Percentiles rank a stretch among this genome's conserved stretches.
phyloP scores from a whole-genome alignment of 257 asterid species.

The Fraxinus anomala region DNA sequence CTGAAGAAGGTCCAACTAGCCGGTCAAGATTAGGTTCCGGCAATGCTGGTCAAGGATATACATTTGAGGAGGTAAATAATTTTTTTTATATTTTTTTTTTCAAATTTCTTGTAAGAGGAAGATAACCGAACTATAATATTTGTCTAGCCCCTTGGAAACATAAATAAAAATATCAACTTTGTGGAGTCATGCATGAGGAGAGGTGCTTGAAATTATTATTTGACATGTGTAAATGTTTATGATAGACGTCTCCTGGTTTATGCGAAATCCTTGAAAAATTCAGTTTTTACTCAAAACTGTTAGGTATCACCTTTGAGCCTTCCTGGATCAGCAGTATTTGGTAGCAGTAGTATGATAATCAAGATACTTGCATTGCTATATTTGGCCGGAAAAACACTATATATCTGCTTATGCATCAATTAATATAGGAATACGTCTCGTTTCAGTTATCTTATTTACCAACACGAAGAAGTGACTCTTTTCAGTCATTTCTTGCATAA shows the following conservation, averaged over 20 bases:
- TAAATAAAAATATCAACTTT: neutral
- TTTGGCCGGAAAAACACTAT: neutral
- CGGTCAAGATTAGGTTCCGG: constrained; percentile 94
- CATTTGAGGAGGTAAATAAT: constrained; percentile 83
- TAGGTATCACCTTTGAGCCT: neutral
- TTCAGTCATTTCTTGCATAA: neutral
- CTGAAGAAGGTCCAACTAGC: constrained; percentile 88
- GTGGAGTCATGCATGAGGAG: neutral
- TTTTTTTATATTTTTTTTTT: neutral
- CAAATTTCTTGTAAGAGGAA: constrained; percentile 12
- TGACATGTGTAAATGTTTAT: neutral
- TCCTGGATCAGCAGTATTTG: neutral
- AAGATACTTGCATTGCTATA: neutral
- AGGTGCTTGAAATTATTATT: neutral
- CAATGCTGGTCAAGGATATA: constrained; percentile 99
- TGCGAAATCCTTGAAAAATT: neutral
- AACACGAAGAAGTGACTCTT: neutral
- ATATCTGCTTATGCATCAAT: neutral
- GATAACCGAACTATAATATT: neutral
- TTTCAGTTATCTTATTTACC: constrained; percentile 13
- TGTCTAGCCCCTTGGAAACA: neutral
- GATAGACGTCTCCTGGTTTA: neutral
- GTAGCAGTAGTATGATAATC: neutral
- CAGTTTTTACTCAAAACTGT: neutral
- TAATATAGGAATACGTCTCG: neutral